Evolutionary conservation across 1,284 basidiomycete species (phyloP).

Genomic region (Marasmius sp.): DNA sequence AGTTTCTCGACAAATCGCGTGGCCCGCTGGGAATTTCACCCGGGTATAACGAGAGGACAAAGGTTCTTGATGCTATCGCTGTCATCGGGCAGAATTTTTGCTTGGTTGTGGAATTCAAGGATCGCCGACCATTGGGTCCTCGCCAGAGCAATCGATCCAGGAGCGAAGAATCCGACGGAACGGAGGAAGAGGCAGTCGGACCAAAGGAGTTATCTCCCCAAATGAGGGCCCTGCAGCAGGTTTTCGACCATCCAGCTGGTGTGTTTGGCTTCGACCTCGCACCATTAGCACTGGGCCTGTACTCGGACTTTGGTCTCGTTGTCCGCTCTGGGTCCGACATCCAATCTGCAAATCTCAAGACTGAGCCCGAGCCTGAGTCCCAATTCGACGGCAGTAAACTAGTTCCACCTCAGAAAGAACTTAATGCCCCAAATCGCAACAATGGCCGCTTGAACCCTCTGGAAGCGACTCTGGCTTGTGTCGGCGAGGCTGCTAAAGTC

Average conservation of each 20-base stretch:
- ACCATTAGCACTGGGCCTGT: constrained; percentile 39
- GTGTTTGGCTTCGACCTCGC: constrained; percentile 42
- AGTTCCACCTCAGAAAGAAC: background rate
- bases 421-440: background rate
- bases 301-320: constrained; percentile 33
- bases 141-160: background rate
- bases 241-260: constrained; percentile 31
- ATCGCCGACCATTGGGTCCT: background rate
- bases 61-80: background rate
- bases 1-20: background rate
- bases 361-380: background rate
- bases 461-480: constrained; percentile 41
- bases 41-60: background rate
- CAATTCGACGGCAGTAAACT: too few relatives aligned
- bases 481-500: constrained; percentile 36
- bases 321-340: constrained; percentile 53
- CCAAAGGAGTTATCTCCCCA: background rate
- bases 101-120: background rate
- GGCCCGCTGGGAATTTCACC: background rate
- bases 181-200: background rate
- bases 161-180: background rate
- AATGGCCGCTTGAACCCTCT: constrained; percentile 38
- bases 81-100: background rate
- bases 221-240: background rate
- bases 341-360: constrained; percentile 39